Evolutionary conservation across 768 basidiomycete genomes (phyloP), one percentile per base, ranked within the genome.

Genomic region (Panellus pusillus): DNA sequence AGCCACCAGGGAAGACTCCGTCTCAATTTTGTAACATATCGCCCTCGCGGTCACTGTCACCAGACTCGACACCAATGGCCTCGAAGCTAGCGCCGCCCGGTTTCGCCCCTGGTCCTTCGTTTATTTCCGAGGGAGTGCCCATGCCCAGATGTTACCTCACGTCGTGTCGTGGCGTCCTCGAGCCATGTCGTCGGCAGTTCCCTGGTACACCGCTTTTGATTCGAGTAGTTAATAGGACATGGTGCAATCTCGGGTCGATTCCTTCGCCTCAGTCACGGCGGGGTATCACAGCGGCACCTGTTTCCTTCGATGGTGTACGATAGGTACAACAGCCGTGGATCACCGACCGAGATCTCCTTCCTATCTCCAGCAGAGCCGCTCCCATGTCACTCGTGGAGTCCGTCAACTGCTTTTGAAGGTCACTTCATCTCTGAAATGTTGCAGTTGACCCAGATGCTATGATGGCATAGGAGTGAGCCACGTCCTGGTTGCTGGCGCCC

Each of bases 401-500:
- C 46, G 38, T 61, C 54, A 47, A 28, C 28, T 43, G 61, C 19
- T 20, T 47, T 47, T 12, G 54, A 47, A 45, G 32, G n/a, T 50
- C 19, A 11, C 6, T 32, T 6, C 54, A 57, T 56, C 39, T 31
- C 65, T 52, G 45, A 53, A 60, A 69, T 36, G 68, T 71, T 61
- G 65, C 70, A 32, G 76, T 76, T 47, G 71, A 77, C 32, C 74
- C 72, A 40, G 68, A 69, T 43, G 72, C 78, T 61, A 66, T 66
- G 15, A 70, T 72, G 60, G 64, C 4, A 77, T 40, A 20, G 18
- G 75, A 31, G 67, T 81, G n/a, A 65, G 68, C 48, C 80, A 82
- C 58, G 78, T 82, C 29, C 65, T 83, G 54, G 68, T 82, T 48
- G 78, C 78, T 13, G 81, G 81, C 32, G 70, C 79, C 64, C 79